Base-by-base conservation (phyloP, 2,329 filamentous ascomycete genomes). In the Botrytis squamosa region DNA sequence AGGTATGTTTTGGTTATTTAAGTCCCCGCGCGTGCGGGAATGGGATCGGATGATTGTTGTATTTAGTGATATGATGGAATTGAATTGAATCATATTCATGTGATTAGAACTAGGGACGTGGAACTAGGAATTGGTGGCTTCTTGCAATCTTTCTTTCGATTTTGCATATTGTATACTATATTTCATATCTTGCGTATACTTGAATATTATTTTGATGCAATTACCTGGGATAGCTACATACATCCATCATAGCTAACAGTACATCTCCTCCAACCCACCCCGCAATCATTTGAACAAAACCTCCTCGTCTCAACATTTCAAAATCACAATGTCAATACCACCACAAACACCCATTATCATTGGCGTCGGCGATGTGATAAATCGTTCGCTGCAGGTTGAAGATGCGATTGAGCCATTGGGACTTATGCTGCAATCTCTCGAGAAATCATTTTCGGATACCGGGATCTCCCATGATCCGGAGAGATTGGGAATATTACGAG, bases 331-430 rank as follows among this genome's bases (percentile, higher is more conserved):
- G 20, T 16, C 38, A 57, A 36, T 42, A 12, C 7, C 70, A 25
- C 42, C 42, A 33, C 12, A 33, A 49, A 33, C 79, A 22, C 90
- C 90, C 0, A 82, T 92, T 36, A 86, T 92, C 42, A 84, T 92
- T 68, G 90, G 89, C 44, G 87, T 91, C 0, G 89, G 85, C 72
- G 90, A 92, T 78, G 81, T 90, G 75, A 86, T 87, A 74, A 91
- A 92, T 79, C 85, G 85, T 67, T 87, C 87, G 4, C 82, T 82
- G 42, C 81, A 82, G 42, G 74, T 86, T 7, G 82, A 85, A 74
- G 85, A 89, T 79, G 88, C 88, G 12, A 83, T 86, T 42, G 89
- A 92, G 77, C 90, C 90, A 0, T 83, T 87, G 3, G 81, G 86
- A 36, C 81, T 92, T 8, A 92, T 92, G 60, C 1, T 40, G 1